These are phyloP conservation scores for Aspergillus calidoustus DNA, from an alignment of 2,329 filamentous ascomycete species.

Conservation along the genomic window DNA sequence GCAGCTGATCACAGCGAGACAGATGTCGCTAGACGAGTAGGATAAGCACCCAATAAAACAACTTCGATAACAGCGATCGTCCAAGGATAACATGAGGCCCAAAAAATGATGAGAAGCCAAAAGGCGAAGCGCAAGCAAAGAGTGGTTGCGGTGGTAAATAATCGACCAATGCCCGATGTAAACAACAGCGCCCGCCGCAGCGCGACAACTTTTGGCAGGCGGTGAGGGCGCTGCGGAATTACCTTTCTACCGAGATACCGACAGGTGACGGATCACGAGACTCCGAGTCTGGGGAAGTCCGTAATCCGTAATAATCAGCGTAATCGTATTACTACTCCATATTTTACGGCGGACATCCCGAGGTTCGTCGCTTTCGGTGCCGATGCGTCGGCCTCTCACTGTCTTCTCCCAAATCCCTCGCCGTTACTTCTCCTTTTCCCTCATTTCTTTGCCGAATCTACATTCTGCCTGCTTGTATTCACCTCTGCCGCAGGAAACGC, in stretches of 20 bases:
- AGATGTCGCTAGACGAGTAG: neutral
- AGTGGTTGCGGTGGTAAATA: conserved; percentile 10
- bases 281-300: conserved; percentile 34
- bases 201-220: conserved; percentile 31
- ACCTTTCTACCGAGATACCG: conserved; percentile 19
- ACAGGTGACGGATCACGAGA: conserved; percentile 19
- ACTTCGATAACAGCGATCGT: neutral
- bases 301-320: conserved; percentile 2
- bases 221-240: conserved; percentile 31
- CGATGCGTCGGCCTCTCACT: conserved; percentile 22
- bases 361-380: conserved; percentile 40
- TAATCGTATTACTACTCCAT: conserved; percentile 4
- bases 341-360: conserved; percentile 35
- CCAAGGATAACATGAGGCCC: neutral
- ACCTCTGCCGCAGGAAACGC: conserved; percentile 17
- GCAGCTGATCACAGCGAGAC: conserved; percentile 24
- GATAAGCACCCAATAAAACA: neutral
- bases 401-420: neutral
- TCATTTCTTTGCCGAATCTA: conserved; percentile 16
- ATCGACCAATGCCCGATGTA: conserved; percentile 29
- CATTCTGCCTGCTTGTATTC: conserved; percentile 6
- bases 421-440: conserved; percentile 13
- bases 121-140: neutral
- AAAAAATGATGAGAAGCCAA: neutral
- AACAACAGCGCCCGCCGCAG: conserved; percentile 36